Evolutionary conservation across 2,329 filamentous ascomycete genomes (phyloP).

Genomic region (Apiospora arundinis): DNA sequence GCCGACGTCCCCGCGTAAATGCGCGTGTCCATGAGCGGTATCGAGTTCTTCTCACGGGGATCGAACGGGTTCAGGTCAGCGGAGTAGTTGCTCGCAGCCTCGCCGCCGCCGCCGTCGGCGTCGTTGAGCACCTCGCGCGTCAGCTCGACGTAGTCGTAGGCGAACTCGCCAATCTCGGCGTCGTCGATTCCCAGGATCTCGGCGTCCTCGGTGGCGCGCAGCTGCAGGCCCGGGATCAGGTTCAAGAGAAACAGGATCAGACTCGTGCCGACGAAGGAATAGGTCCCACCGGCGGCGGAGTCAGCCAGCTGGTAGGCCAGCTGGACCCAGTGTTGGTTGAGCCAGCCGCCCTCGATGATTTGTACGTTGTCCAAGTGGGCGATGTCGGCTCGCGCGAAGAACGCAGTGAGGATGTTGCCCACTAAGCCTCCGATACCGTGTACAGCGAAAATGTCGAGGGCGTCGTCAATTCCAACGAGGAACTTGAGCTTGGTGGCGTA

Average conservation of each 20-base stretch:
- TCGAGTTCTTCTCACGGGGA: slow-evolving; percentile 56
- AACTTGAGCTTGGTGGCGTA: slow-evolving; percentile 94
- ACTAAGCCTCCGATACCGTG: slow-evolving; percentile 80
- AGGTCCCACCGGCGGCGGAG: slow-evolving; percentile 75
- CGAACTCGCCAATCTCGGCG: slow-evolving; percentile 90
- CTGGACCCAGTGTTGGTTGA: slow-evolving; percentile 85
- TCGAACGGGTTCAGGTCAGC: slow-evolving; percentile 47
- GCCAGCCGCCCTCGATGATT: slow-evolving; percentile 76
- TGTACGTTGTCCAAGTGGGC: slow-evolving; percentile 77
- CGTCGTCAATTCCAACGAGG: slow-evolving; percentile 79
- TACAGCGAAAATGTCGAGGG: slow-evolving; percentile 87
- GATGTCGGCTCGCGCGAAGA: slow-evolving; percentile 87
- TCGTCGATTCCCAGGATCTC: slow-evolving; percentile 89
- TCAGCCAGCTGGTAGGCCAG: slow-evolving; percentile 85
- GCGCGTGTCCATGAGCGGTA: slow-evolving; percentile 53
- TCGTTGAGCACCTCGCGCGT: slow-evolving; percentile 55
- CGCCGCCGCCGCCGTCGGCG: slow-evolving; percentile 50
- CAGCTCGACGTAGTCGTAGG: slow-evolving; percentile 93
- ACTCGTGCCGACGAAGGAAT: slow-evolving; percentile 80
- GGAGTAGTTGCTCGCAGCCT: slow-evolving; percentile 49
- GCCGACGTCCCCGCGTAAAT: slow-evolving; percentile 47
- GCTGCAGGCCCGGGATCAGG: slow-evolving; percentile 75
- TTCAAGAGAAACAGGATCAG: slow-evolving; percentile 83
- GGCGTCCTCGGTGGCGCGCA: slow-evolving; percentile 77
- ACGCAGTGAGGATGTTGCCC: slow-evolving; percentile 78